Base-by-base conservation (phyloP, 2,329 filamentous ascomycete species). In the Trichoderma koningiopsis region DNA sequence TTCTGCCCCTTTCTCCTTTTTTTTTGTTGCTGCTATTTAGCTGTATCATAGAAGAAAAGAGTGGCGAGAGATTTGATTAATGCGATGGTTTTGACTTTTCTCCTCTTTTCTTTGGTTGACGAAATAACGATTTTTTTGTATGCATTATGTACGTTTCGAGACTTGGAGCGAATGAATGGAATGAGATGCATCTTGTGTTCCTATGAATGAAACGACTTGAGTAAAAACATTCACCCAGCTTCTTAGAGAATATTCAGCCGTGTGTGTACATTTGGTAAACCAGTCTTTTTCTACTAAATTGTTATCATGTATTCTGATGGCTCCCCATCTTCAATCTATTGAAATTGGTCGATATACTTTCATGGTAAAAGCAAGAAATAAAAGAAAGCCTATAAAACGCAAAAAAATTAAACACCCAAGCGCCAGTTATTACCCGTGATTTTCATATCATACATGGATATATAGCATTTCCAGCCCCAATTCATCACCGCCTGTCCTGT, bases 401-500 rank as follows among this genome's bases (percentile, higher is more conserved):
- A 59, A 67, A 19, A 78, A 81, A 27, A 27, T 43, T 66, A 19
- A 78, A 81, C 79, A 77, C 78, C 79, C 73, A 70, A 76, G 74
- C 77, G 75, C 77, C 76, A 52, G 35, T 8, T 59, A 59, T 56
- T 43, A 66, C 19, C 63, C 55, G 27, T 49, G 29, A n/a, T n/a
- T n/a, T n/a, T 49, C 27, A 53, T 31, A 19, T 11, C 27, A 57
- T 65, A 66, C 35, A 47, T 22, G 24, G 14, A 59, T 33, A 59
- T 33, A 49, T 13, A 22, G 40, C 6, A 33, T 16, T 29, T 57
- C 27, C n/a, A 10, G 22, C 27, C 52, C 1, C 2, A 55, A 0
- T 35, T 27, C 47, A 60, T 68, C 52, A 83, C 73, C 80, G 77
- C 75, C 79, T 78, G 47, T 82, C 81, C 37, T 79, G 80, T 43